A percentile compares a stretch with the other conserved stretches of the same genome.
These are phyloP conservation scores for Aspergillus campestris DNA, from an alignment of 495 filamentous ascomycete species.

Conservation along the genomic window DNA sequence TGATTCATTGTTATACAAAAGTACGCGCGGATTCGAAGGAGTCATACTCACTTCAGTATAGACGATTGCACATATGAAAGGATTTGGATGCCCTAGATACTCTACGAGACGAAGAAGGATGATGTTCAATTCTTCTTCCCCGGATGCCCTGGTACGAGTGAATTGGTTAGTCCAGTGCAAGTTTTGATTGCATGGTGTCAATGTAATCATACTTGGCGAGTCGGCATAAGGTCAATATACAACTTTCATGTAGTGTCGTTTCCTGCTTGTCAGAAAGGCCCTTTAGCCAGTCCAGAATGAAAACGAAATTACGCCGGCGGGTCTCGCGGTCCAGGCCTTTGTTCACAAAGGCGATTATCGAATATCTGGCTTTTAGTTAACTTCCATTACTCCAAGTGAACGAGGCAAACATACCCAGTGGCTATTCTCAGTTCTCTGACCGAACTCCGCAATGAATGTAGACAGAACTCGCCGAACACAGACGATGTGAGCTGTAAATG, in stretches of 20 bases:
- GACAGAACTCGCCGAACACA: constrained; percentile 64
- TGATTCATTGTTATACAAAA: constrained; percentile 15
- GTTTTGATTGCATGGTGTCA: constrained; percentile 2
- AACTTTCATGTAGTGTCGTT: constrained; percentile 65
- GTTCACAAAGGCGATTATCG: constrained; percentile 57
- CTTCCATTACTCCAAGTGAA: not conserved
- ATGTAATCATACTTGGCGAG: constrained; percentile 51
- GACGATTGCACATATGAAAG: constrained; percentile 66
- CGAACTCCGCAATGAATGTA: constrained; percentile 73
- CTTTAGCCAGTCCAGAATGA: constrained; percentile 59
- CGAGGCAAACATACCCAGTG: constrained; percentile 45
- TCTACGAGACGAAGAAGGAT: constrained; percentile 75
- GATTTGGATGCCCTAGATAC: constrained; percentile 77
- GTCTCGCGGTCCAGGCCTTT: constrained; percentile 35
- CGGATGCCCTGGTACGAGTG: constrained; percentile 38
- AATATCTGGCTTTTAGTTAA: constrained; percentile 44
- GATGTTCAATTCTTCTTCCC: constrained; percentile 75
- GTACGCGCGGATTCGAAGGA: not conserved
- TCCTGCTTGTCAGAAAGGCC: constrained; percentile 57
- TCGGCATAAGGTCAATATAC: constrained; percentile 74
- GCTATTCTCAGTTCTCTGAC: constrained; percentile 77
- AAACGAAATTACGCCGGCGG: constrained; percentile 55
- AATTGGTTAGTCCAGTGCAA: not conserved
- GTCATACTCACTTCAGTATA: constrained; percentile 60
- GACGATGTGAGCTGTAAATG: constrained; percentile 61